Conservation (phyloP, 345 rosid species). For the Ricinus communis region DNA sequence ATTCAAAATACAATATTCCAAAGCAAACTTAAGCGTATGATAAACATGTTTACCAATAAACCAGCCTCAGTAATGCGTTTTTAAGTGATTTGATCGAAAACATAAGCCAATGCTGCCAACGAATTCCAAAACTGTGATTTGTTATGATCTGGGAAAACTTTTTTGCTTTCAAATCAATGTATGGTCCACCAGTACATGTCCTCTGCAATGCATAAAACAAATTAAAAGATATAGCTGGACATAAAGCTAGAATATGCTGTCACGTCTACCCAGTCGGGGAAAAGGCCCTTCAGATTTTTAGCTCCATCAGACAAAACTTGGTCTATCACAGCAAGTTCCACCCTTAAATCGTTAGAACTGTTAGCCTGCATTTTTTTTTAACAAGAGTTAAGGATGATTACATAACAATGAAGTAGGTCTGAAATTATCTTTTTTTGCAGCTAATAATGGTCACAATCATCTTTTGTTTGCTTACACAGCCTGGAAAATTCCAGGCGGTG, state of each 20-base stretch:
- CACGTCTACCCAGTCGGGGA: constrained; percentile 87
- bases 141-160: too few species aligned
- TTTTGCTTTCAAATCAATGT: neutral
- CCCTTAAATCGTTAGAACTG: constrained; percentile 49
- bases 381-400: neutral
- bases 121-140: too few species aligned
- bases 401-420: neutral
- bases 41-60: too few species aligned
- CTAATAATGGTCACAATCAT: neutral
- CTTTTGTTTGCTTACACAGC: too few species aligned
- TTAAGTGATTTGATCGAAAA: too few species aligned
- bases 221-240: constrained; percentile 68
- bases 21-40: too few species aligned
- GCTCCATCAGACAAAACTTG: constrained; percentile 63
- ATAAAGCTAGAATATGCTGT: constrained; percentile 63
- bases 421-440: neutral
- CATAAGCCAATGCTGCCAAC: too few species aligned
- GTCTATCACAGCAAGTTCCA: constrained; percentile 80
- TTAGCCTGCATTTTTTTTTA: constrained; percentile 45
- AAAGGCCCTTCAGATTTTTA: constrained; percentile 58
- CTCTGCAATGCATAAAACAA: neutral
- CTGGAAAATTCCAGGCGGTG: neutral
- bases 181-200: neutral
- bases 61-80: too few species aligned
- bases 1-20: too few species aligned